Conservation (phyloP, 2,329 filamentous ascomycete species). For the Coleophoma crateriformis region DNA sequence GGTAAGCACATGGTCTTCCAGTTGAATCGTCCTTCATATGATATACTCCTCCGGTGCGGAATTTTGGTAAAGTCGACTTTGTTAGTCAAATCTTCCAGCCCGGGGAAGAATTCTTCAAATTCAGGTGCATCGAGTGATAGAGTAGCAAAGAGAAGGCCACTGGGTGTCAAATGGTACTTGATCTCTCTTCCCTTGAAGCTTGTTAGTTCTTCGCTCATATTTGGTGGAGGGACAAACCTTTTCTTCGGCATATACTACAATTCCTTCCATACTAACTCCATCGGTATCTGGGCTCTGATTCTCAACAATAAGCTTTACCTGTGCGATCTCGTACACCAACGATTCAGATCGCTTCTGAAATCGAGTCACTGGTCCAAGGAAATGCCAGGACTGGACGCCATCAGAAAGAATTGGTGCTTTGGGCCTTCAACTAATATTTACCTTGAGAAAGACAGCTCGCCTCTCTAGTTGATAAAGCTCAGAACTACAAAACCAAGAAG, state of each 20-base stretch:
- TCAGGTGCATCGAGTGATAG: conserved; percentile 39
- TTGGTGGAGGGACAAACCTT: conserved; percentile 6
- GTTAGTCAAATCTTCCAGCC: conserved; percentile 40
- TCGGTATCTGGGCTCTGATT: conserved; percentile 20
- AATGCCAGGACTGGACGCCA: conserved; percentile 40
- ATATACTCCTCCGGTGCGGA: conserved; percentile 44
- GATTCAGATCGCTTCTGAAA: conserved; percentile 35
- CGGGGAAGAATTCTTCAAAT: conserved; percentile 48
- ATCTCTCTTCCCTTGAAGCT: conserved; percentile 24
- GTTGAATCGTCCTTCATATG: conserved; percentile 51
- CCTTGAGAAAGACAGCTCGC: conserved; percentile 42
- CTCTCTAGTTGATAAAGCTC: conserved; percentile 44
- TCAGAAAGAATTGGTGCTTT: conserved; percentile 2
- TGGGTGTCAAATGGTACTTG: conserved; percentile 35
- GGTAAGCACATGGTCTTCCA: conserved; percentile 49
- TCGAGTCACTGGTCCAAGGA: conserved; percentile 44
- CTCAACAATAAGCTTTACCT: conserved; percentile 35
- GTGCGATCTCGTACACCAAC: conserved; percentile 44
- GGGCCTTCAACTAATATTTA: conserved; percentile 9
- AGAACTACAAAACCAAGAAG: conserved; percentile 44
- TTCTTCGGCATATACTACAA: conserved; percentile 29
- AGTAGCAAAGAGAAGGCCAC: conserved; percentile 46
- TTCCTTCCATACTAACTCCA: conserved; percentile 24
- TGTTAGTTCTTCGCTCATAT: too few species aligned
- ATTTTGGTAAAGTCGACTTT: conserved; percentile 48